Evolutionary conservation across 2,329 filamentous ascomycete species (phyloP).

Genomic region (Colletotrichum orchidophilum): DNA sequence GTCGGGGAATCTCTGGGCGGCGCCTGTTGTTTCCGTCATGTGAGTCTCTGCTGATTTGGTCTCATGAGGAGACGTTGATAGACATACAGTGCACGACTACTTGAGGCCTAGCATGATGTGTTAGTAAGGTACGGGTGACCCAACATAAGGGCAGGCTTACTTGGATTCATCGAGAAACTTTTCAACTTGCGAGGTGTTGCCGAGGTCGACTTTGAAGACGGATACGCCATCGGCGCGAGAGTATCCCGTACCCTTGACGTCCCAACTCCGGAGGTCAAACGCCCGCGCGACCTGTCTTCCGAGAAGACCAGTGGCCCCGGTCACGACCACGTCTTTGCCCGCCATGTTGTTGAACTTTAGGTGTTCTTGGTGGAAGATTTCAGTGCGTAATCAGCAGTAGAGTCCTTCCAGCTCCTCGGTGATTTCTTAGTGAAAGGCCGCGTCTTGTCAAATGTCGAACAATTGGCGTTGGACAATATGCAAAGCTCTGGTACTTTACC

Average conservation of each 20-base stretch:
- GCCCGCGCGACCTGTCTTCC: constrained; percentile 80
- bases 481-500: constrained; percentile 18
- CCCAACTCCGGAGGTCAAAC: constrained; percentile 75
- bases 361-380: background rate
- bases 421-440: background rate
- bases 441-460: background rate
- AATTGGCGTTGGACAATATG: background rate
- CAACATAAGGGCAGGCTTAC: constrained; percentile 49
- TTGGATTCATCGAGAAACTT: constrained; percentile 62
- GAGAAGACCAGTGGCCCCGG: constrained; percentile 85
- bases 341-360: constrained; percentile 39
- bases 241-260: constrained; percentile 77
- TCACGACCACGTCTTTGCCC: constrained; percentile 73
- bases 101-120: constrained; percentile 63
- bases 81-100: constrained; percentile 83
- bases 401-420: background rate
- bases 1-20: constrained; percentile 89
- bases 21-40: constrained; percentile 60
- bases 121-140: background rate
- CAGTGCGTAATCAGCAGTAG: background rate
- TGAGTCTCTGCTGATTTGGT: background rate
- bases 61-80: background rate
- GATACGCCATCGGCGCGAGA: constrained; percentile 77
- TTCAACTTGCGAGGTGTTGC: constrained; percentile 56
- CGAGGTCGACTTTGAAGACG: constrained; percentile 69